A percentile compares a stretch with the other conserved stretches of the same genome.
Conservation (phyloP, 345 rosid species). For the Pelargonium nanum region DNA sequence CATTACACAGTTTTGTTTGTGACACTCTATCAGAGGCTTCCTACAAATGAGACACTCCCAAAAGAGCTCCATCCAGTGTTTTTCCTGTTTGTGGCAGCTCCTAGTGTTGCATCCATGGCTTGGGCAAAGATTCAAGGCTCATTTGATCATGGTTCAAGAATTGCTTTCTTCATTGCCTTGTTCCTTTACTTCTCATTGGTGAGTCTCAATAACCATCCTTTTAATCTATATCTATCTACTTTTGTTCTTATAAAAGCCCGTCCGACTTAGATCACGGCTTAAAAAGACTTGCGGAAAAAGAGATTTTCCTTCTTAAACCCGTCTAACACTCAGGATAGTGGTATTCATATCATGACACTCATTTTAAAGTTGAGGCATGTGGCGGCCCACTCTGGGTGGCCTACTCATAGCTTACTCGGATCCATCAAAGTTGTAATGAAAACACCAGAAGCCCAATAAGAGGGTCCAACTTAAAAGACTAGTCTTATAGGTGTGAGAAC, state of each 20-base stretch:
- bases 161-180: constrained; percentile 77
- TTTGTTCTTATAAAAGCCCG: constrained; percentile 2
- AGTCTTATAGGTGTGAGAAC: too few species aligned
- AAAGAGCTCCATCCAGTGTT: constrained; percentile 95
- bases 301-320: too few species aligned
- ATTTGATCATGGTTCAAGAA: constrained; percentile 60
- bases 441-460: too few species aligned
- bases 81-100: constrained; percentile 85
- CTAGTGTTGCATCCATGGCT: constrained; percentile 82
- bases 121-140: constrained; percentile 72
- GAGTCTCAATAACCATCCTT: constrained; percentile 5
- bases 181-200: constrained; percentile 84
- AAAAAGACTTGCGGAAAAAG: too few species aligned
- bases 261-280: too few species aligned
- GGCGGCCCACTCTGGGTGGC: too few species aligned
- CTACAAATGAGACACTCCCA: constrained; percentile 74
- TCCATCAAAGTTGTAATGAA: too few species aligned
- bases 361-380: too few species aligned
- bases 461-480: too few species aligned
- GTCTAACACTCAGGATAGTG: too few species aligned
- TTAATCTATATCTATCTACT: neutral
- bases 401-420: too few species aligned
- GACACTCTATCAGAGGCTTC: constrained; percentile 88
- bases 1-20: constrained; percentile 79
- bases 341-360: too few species aligned